A percentile compares a stretch with the other conserved stretches of the same genome.
Evolutionary conservation across 495 filamentous ascomycete genomes (phyloP).

Genomic region (Penicillium ochrochloron): DNA sequence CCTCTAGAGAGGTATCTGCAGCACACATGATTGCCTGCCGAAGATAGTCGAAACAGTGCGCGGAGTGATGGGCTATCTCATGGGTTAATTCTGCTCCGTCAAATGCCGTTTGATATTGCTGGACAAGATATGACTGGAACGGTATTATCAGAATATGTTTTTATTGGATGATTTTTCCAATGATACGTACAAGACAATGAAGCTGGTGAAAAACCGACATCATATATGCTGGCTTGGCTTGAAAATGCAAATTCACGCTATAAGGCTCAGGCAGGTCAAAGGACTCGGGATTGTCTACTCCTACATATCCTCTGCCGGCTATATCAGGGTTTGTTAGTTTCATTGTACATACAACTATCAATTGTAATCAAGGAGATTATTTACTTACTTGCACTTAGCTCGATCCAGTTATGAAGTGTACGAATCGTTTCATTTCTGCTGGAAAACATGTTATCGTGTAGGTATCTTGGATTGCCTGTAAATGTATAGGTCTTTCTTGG

Average conservation of each 20-base stretch:
- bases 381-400: constrained; percentile 13
- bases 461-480: constrained; percentile 10
- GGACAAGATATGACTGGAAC: constrained; percentile 9
- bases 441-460: constrained; percentile 13
- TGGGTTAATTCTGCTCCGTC: constrained; percentile 11
- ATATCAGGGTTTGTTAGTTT: constrained; percentile 7
- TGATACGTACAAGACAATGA: constrained; percentile 11
- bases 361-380: constrained; percentile 9
- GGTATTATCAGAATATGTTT: constrained; percentile 9
- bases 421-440: constrained; percentile 12
- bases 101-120: constrained; percentile 13
- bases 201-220: constrained; percentile 12
- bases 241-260: constrained; percentile 9
- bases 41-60: constrained; percentile 12
- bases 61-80: constrained; percentile 13
- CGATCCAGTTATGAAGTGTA: constrained; percentile 12
- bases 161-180: constrained; percentile 7
- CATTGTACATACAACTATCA: constrained; percentile 6
- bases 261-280: constrained; percentile 10
- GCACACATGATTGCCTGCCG: constrained; percentile 11
- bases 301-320: constrained; percentile 10
- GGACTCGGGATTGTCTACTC: constrained; percentile 13
- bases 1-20: constrained; percentile 13
- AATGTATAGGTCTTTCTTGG: constrained; percentile 11
- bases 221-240: constrained; percentile 11